Evolutionary conservation across 1,284 basidiomycete genomes (phyloP), one percentile per base, ranked within the genome.

Genomic region (Trichosporon sp.): DNA sequence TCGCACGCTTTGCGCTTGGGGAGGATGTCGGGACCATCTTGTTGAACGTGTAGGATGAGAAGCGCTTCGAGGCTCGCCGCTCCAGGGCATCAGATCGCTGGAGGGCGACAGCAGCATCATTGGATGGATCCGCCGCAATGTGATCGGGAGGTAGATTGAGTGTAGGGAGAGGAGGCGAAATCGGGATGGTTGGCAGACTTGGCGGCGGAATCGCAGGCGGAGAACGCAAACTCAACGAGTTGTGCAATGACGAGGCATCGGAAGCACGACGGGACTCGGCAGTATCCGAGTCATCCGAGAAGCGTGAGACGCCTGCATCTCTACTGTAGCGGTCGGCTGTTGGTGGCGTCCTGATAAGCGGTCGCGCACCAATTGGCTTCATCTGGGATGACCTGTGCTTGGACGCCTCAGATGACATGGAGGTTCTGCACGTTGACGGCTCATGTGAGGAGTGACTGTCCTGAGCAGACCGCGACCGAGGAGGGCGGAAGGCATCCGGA

Each of bases 11-110:
- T 21, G 74, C 75, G 81, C 86, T 63, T 4, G 71, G 70, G 2
- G 78, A 78, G 3, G 78, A 77, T 16, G 90, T 89, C 0, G 93
- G 82, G 0, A 83, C 91, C 90, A 99, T 96, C 85, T 96, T 97
- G 75, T 92, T 91, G 79, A 98, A 93, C 68, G 95, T 94, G 81
- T 97, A 99, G 0, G 92, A 92, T 69, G 95, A 98, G 85, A 96
- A 99, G 0, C 96, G 91, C 81, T 98, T 98, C 32, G 93, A 96
- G 2, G 96, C 96, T 54, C 96, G 88, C 10, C 96, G 89, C 79
- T 96, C 94, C 19, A 98, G 88, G 0, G 91, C 89, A 76, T 97
- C 95, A 59, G 90, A 90, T 75, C 91, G 90, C 82, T 96, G 92
- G 56, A 99, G 87, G 0, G 91, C 59, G 16, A 67, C 59, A 12